Percentiles rank a stretch among this genome's conserved stretches.
Evolutionary conservation across 345 rosid species (phyloP).

Genomic region (Pistacia integerrima): DNA sequence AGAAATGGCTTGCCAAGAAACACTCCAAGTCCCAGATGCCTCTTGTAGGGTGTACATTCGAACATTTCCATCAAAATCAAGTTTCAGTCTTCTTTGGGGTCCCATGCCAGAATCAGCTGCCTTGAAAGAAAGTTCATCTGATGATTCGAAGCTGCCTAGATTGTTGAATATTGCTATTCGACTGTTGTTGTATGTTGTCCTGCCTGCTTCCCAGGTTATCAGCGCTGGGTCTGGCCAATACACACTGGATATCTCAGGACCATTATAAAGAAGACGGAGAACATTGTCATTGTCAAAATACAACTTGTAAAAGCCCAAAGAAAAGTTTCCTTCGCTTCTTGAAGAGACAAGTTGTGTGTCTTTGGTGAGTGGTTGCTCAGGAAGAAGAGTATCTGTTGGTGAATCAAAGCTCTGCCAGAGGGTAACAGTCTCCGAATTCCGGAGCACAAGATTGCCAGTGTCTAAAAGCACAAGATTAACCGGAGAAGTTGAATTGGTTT

Average conservation of each 20-base stretch:
- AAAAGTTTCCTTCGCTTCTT: slow-evolving; percentile 31
- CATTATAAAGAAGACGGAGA: slow-evolving; percentile 35
- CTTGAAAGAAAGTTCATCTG: no score
- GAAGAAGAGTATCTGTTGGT: slow-evolving; percentile 46
- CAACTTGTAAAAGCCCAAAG: slow-evolving; percentile 36
- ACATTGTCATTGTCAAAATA: slow-evolving; percentile 36
- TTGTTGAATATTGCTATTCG: slow-evolving; percentile 26
- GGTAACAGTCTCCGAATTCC: no score
- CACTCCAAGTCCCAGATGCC: slow-evolving; percentile 14
- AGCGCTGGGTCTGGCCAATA: slow-evolving; percentile 27
- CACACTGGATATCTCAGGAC: slow-evolving; percentile 27
- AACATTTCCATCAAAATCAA: slow-evolving; percentile 42
- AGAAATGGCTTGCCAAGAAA: slow-evolving; percentile 32
- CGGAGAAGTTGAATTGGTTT: neutral
- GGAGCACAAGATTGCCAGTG: slow-evolving; percentile 23
- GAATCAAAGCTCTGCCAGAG: neutral
- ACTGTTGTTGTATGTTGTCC: slow-evolving; percentile 25
- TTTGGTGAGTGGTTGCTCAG: slow-evolving; percentile 33
- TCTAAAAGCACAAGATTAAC: slow-evolving; percentile 21
- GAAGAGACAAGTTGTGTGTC: slow-evolving; percentile 29
- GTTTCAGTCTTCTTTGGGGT: slow-evolving; percentile 23
- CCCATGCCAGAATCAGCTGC: slow-evolving; percentile 29
- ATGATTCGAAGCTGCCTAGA: slow-evolving; percentile 23
- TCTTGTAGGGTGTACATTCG: slow-evolving; percentile 32
- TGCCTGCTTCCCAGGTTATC: slow-evolving; percentile 19